Evolutionary conservation across 441 rosid species (phyloP), one percentile per base, ranked within the genome.

Genomic region (Adansonia gregorii): DNA sequence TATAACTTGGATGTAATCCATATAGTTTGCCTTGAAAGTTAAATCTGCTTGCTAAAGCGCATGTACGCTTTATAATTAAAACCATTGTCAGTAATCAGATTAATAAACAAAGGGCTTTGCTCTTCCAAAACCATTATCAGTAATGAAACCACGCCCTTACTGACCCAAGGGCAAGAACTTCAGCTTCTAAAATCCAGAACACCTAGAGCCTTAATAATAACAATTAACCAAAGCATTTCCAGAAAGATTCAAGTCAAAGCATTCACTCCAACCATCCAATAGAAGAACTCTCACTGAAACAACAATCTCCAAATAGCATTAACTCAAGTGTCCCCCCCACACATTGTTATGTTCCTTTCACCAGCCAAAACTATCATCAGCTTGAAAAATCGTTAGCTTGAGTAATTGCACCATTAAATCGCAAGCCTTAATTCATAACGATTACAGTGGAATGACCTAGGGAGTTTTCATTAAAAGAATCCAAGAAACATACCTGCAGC

Each of bases 401-500:
- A 75, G 69, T 64, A 56, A 67, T 49, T 67, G 41, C 48, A 55
- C 64, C 79, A 76, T 67, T 46, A 70, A 20, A 80, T 45, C 78
- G 56, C 68, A 72, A 31, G 72, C 70, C 79, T 71, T 74, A 60
- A 77, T 69, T 66, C 79, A 68, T 76, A 73, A 78, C 75, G 31
- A 51, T 51, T 45, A 79, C 35, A 74, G 75, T 71, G 68, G 68
- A 76, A 79, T 71, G 22, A 39, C 17, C 19, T 19, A 39, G 4
- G 72, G 76, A 77, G n/a, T 73, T 75, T 81, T 65, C 74, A 73
- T 78, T 73, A 65, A 83, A 83, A 15, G 48, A 65, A 48, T 11
- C 11, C 73, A 31, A 70, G 45, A 51, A 51, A 51, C 43, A 45
- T n/a, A 51, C 74, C 46, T 4, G 56, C 72, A 22, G 11, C 17